Percentiles rank a stretch among this genome's conserved stretches.
phyloP scores from a whole-genome alignment of 257 asterid genomes.

The Solanum rostratum region DNA sequence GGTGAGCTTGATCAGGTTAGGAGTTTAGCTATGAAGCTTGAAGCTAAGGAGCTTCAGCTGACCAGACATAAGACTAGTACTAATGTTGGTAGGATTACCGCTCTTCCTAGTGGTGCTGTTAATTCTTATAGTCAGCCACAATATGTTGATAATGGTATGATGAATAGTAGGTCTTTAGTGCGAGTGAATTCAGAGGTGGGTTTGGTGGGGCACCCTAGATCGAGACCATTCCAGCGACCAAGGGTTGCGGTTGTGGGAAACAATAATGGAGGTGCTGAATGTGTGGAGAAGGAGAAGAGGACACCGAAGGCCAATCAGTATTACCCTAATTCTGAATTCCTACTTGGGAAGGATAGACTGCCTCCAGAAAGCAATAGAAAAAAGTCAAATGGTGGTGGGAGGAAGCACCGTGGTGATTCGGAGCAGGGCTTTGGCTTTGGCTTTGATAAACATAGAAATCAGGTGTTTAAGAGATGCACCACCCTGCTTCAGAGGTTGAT shows the following conservation, averaged over 20 bases:
- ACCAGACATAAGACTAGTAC: neutral
- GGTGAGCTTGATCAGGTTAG: slow-evolving; percentile 12
- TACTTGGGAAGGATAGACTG: slow-evolving; percentile 13
- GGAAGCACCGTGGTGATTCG: neutral
- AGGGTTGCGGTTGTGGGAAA: slow-evolving; percentile 1
- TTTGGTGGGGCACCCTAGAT: slow-evolving; percentile 16
- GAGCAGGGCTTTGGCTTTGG: neutral
- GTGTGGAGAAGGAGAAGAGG: slow-evolving; percentile 10
- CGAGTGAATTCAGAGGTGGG: slow-evolving; percentile 9
- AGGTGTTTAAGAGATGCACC: slow-evolving; percentile 4
- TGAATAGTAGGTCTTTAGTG: slow-evolving; percentile 1
- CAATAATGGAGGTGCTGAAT: slow-evolving; percentile 4
- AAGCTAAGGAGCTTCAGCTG: slow-evolving; percentile 11
- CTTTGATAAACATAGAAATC: neutral
- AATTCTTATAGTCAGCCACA: slow-evolving; percentile 4
- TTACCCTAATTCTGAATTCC: slow-evolving; percentile 4
- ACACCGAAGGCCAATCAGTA: slow-evolving; percentile 13
- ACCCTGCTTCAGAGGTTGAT: slow-evolving; percentile 7
- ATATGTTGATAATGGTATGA: neutral
- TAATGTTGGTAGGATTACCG: neutral
- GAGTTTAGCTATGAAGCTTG: neutral
- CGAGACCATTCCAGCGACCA: slow-evolving; percentile 12
- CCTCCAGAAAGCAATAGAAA: slow-evolving; percentile 10
- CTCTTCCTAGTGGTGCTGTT: neutral
- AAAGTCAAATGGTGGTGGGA: slow-evolving; percentile 8